Conservation (phyloP, 2,329 filamentous ascomycete species). For the Lachnellula suecica region DNA sequence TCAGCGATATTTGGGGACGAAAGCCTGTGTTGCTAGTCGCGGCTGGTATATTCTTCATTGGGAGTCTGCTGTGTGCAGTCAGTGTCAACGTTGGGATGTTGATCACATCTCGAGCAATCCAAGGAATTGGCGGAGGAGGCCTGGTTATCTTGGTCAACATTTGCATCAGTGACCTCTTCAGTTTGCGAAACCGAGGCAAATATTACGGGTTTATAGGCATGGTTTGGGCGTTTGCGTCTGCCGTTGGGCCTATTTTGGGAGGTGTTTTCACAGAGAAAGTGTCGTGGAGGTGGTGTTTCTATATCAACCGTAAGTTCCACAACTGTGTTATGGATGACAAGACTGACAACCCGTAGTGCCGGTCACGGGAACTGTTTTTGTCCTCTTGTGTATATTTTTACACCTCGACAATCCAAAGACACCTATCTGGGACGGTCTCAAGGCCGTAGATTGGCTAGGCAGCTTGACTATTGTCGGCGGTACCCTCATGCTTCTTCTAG, state of each 20-base stretch:
- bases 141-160: conserved; percentile 53
- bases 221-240: conserved; percentile 61
- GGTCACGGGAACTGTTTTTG: conserved; percentile 35
- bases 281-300: conserved; percentile 57
- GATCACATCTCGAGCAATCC: conserved; percentile 42
- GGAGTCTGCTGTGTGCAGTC: conserved; percentile 48
- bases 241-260: conserved; percentile 65
- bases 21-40: conserved; percentile 51
- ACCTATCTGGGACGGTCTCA: conserved; percentile 58
- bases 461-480: conserved; percentile 64
- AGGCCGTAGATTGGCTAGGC: conserved; percentile 61
- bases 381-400: conserved; percentile 60
- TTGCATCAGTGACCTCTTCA: conserved; percentile 54
- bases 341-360: conserved; percentile 15
- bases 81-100: conserved; percentile 46
- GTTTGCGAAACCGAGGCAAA: conserved; percentile 41
- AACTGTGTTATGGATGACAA: not conserved
- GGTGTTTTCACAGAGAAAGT: conserved; percentile 64
- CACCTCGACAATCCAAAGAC: conserved; percentile 68
- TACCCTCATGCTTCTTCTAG: conserved; percentile 83
- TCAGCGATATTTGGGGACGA: conserved; percentile 58
- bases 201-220: conserved; percentile 61
- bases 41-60: conserved; percentile 50
- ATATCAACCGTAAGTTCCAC: conserved; percentile 10
- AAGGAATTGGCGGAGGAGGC: conserved; percentile 52